Evolutionary conservation across 169 alveolate genomes (phyloP).

Genomic region (Besnoitia besnoiti): DNA sequence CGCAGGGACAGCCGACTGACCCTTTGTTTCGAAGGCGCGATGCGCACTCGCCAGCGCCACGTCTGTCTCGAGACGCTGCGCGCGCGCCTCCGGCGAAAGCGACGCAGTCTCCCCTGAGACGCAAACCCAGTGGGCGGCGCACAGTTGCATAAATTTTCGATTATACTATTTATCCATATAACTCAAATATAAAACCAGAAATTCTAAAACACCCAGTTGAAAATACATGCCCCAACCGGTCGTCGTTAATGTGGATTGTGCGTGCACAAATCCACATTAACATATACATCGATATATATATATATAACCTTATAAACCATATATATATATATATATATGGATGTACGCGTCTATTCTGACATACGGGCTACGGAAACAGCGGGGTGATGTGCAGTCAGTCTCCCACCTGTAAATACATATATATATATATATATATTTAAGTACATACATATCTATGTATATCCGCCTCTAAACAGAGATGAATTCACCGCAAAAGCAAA

Average conservation of each 20-base stretch:
- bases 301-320: no score
- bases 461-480: no score
- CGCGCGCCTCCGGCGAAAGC: constrained; percentile 3
- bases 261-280: not conserved
- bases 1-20: constrained; percentile 39
- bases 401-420: no score
- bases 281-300: not conserved
- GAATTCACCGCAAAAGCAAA: no score
- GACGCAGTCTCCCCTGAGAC: constrained; percentile 8
- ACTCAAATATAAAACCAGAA: not conserved
- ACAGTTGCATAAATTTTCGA: no score
- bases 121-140: no score
- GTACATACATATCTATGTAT: not conserved
- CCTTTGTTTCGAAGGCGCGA: not conserved
- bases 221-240: no score
- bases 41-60: not conserved
- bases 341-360: not conserved
- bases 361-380: no score
- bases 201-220: not conserved
- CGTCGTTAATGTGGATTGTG: not conserved
- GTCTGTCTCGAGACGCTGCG: not conserved
- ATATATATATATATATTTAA: not conserved
- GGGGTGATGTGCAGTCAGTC: no score
- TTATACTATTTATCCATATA: no score
- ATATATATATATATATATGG: not conserved